Percentiles rank a stretch among this genome's conserved stretches.
Evolutionary conservation across 129 eudicot species (phyloP).

Genomic region (Rutidosis leptorrhynchoides): DNA sequence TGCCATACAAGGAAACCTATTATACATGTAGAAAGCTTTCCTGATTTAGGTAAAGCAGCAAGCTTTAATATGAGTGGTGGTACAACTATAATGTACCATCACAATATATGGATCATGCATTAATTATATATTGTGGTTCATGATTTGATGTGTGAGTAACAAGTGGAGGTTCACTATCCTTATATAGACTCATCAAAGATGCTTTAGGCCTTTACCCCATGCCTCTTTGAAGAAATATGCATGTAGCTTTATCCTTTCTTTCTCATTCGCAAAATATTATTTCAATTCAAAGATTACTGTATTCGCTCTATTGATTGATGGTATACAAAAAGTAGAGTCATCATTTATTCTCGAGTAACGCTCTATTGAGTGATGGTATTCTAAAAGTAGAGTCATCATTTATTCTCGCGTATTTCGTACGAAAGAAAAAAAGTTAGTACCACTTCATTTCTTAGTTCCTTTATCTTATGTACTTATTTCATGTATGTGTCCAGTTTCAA

Average conservation of each 20-base stretch:
- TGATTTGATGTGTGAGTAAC: slow-evolving; percentile 38
- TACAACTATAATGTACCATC: slow-evolving; percentile 28
- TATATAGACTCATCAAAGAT: slow-evolving; percentile 44
- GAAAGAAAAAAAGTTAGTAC: no score
- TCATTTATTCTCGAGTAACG: no score
- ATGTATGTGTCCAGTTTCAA: neutral
- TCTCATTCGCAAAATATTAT: slow-evolving; percentile 4
- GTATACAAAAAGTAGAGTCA: neutral
- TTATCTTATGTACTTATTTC: neutral
- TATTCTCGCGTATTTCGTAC: neutral
- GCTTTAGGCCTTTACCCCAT: slow-evolving; percentile 15
- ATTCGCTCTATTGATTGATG: neutral
- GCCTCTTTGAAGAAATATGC: slow-evolving; percentile 28
- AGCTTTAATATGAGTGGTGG: slow-evolving; percentile 2
- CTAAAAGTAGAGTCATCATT: no score
- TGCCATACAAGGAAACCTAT: slow-evolving; percentile 14
- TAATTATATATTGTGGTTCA: slow-evolving; percentile 1
- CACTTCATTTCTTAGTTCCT: no score
- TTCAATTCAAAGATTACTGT: neutral
- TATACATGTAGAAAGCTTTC: slow-evolving; percentile 1
- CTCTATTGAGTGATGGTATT: no score
- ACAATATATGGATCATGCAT: no score
- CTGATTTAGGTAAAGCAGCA: slow-evolving; percentile 6
- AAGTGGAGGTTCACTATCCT: slow-evolving; percentile 24
- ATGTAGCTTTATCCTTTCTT: slow-evolving; percentile 39